Conservation (phyloP, 1,284 basidiomycete species). For the Irpex sp. region DNA sequence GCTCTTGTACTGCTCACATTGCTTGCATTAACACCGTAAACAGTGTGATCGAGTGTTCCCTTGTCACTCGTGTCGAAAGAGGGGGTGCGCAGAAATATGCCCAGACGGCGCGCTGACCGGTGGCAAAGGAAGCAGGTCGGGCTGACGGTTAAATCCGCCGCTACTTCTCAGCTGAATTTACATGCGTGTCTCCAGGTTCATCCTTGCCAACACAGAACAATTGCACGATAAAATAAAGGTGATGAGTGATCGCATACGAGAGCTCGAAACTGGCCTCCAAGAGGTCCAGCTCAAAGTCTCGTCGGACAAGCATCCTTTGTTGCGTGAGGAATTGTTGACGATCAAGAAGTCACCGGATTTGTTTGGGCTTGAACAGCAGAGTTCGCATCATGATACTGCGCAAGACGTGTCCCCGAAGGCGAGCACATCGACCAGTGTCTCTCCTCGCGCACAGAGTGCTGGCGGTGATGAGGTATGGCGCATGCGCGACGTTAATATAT, state of each 20-base stretch:
- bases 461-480: conserved; percentile 14
- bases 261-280: conserved; percentile 64
- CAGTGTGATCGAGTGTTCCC: conserved; percentile 62
- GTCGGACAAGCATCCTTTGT: conserved; percentile 57
- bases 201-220: conserved; percentile 71
- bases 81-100: conserved; percentile 58
- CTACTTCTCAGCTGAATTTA: not conserved
- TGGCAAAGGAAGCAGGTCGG: conserved; percentile 32
- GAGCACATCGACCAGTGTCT: conserved; percentile 1
- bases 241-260: conserved; percentile 59
- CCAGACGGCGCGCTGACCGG: conserved; percentile 46
- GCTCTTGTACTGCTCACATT: not conserved
- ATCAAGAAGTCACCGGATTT: conserved; percentile 29
- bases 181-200: conserved; percentile 40
- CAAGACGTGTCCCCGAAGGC: conserved; percentile 21
- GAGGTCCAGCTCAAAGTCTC: conserved; percentile 47
- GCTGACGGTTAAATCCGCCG: not conserved
- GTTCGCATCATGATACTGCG: conserved; percentile 9
- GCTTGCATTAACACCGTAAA: conserved; percentile 8
- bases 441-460: conserved; percentile 4
- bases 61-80: conserved; percentile 57
- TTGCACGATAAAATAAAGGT: conserved; percentile 60
- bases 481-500: not conserved
- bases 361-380: conserved; percentile 26
- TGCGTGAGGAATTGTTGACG: conserved; percentile 48